Percentiles rank a stretch among this genome's conserved stretches.
These are phyloP conservation scores for Hanseniaspora guilliermondii DNA, from an alignment of 805 yeast genomes.

Conservation along the genomic window DNA sequence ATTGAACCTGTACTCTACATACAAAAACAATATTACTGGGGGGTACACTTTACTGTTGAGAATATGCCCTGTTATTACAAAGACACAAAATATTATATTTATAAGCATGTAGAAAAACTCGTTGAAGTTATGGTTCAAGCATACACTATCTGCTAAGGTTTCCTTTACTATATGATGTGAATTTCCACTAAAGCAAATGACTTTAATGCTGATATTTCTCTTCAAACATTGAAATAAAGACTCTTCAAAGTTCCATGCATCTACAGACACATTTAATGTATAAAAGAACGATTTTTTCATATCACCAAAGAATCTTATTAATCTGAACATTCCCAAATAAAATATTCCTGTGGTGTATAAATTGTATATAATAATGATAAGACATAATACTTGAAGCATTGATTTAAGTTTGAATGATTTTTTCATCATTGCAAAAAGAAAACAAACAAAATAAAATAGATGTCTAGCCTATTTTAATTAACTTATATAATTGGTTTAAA, in stretches of 20 bases:
- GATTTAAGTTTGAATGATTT: background rate
- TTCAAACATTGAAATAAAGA: background rate
- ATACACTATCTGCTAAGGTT: background rate
- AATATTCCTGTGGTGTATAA: background rate
- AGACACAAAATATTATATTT: background rate
- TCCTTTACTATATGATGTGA: background rate
- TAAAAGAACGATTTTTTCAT: background rate
- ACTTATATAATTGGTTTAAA: no score
- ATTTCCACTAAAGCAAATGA: background rate
- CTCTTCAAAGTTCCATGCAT: background rate
- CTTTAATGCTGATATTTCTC: background rate
- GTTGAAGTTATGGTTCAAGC: background rate
- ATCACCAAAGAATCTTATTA: background rate
- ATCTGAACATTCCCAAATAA: background rate
- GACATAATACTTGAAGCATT: background rate
- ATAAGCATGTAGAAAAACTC: background rate
- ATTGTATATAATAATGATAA: background rate
- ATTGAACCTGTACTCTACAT: background rate
- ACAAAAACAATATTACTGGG: background rate
- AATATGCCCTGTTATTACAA: background rate
- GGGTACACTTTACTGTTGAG: background rate
- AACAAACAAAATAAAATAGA: no score
- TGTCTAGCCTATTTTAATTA: no score
- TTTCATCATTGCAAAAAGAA: background rate
- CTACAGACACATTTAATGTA: background rate